A percentile compares a stretch with the other conserved stretches of the same genome.
phyloP scores from a whole-genome alignment of 129 eudicot species.

The Helianthus tuberosus region DNA sequence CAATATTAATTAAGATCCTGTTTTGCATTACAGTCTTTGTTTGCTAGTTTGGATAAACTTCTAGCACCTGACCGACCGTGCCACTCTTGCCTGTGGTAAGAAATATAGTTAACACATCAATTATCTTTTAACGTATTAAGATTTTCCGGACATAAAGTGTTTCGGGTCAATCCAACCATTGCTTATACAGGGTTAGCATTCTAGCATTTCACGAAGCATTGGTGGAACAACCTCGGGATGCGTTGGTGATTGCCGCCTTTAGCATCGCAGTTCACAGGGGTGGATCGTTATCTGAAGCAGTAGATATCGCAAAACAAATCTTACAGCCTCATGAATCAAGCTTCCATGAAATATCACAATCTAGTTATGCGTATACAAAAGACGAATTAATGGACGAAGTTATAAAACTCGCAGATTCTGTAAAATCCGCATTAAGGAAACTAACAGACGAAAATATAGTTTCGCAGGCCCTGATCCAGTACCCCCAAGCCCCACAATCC shows the following conservation, averaged over 20 bases:
- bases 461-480: conserved; percentile 54
- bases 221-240: conserved; percentile 55
- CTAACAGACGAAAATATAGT: conserved; percentile 51
- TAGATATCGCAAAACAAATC: conserved; percentile 52
- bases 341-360: conserved; percentile 49
- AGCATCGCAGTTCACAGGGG: conserved; percentile 58
- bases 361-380: conserved; percentile 21
- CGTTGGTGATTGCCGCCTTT: conserved; percentile 62
- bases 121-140: background rate
- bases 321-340: conserved; percentile 55
- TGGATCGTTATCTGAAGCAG: conserved; percentile 57
- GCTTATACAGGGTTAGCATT: conserved; percentile 51
- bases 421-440: conserved; percentile 41
- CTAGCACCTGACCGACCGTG: conserved; percentile 73
- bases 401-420: conserved; percentile 51
- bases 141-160: background rate
- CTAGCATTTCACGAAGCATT: conserved; percentile 68
- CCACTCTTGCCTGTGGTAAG: conserved; percentile 72
- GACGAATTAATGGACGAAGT: conserved; percentile 48
- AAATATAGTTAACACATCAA: conserved; percentile 9
- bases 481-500: conserved; percentile 67
- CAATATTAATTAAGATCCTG: conserved; percentile 2
- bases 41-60: conserved; percentile 66
- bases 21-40: conserved; percentile 61
- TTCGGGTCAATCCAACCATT: background rate